These are phyloP conservation scores for Colletotrichum liriopes DNA, from an alignment of 2,329 filamentous ascomycete species.

Conservation along the genomic window DNA sequence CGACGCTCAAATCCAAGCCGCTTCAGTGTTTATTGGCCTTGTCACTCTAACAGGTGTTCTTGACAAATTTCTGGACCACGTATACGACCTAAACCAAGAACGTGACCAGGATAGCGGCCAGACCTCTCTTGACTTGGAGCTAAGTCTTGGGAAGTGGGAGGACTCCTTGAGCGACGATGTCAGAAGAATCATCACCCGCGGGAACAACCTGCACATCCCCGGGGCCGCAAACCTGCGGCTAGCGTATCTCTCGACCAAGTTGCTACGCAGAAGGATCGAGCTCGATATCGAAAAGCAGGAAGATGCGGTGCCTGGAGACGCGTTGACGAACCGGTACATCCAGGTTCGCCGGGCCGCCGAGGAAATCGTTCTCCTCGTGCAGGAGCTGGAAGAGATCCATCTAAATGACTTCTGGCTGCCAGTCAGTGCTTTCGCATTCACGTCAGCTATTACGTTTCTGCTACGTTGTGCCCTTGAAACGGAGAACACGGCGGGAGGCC, in stretches of 20 bases:
- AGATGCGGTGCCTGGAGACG: conserved; percentile 26
- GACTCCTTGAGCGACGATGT: conserved; percentile 57
- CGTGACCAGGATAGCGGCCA: conserved; percentile 28
- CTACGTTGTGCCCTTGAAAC: conserved; percentile 64
- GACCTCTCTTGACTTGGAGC: conserved; percentile 53
- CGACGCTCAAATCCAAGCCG: conserved; percentile 9
- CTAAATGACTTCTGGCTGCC: conserved; percentile 67
- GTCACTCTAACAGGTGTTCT: conserved; percentile 37
- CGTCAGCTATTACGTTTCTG: conserved; percentile 65
- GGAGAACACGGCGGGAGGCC: conserved; percentile 53
- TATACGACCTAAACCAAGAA: conserved; percentile 42
- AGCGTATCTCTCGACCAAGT: conserved; percentile 63
- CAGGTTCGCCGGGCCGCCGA: conserved; percentile 62
- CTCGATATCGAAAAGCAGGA: conserved; percentile 58
- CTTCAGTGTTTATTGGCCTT: conserved; percentile 40
- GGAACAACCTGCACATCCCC: conserved; percentile 56
- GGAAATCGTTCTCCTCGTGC: conserved; percentile 64
- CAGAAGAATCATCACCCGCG: conserved; percentile 59
- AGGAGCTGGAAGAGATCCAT: conserved; percentile 61
- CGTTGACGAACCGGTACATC: conserved; percentile 50
- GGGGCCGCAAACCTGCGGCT: conserved; percentile 68
- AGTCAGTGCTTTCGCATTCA: conserved; percentile 62
- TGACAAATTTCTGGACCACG: conserved; percentile 44
- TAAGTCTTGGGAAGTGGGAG: conserved; percentile 60
- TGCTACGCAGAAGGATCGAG: conserved; percentile 63